A percentile compares a stretch with the other conserved stretches of the same genome.
Conservation (phyloP, 2,329 filamentous ascomycete species). For the Eutypella sp. region DNA sequence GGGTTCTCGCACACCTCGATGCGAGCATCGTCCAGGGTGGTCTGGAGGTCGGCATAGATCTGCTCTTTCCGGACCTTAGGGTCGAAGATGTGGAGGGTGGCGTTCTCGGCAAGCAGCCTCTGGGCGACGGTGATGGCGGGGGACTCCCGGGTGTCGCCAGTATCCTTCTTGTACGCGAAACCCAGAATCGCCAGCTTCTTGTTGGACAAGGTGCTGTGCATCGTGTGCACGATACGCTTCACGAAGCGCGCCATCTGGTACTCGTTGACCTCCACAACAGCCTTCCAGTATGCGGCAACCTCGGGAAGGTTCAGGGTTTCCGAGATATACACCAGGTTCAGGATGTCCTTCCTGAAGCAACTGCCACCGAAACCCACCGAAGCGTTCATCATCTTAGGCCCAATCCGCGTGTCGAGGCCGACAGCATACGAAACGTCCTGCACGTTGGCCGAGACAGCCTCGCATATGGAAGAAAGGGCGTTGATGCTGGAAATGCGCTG, state of each 20-base stretch:
- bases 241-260: slow-evolving; percentile 67
- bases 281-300: slow-evolving; percentile 70
- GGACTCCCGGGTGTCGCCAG: slow-evolving; percentile 67
- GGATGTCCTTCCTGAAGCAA: slow-evolving; percentile 78
- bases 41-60: slow-evolving; percentile 40
- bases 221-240: slow-evolving; percentile 57
- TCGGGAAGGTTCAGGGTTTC: slow-evolving; percentile 64
- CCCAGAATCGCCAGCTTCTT: slow-evolving; percentile 72
- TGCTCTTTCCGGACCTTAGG: slow-evolving; percentile 51
- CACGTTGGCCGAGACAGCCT: slow-evolving; percentile 70
- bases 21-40: slow-evolving; percentile 32
- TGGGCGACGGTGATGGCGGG: slow-evolving; percentile 65
- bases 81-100: slow-evolving; percentile 64
- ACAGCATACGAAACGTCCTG: slow-evolving; percentile 64
- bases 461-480: slow-evolving; percentile 74
- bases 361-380: slow-evolving; percentile 75
- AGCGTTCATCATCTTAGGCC: slow-evolving; percentile 67
- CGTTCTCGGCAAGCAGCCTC: slow-evolving; percentile 57
- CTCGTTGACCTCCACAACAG: slow-evolving; percentile 72
- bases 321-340: slow-evolving; percentile 68
- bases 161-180: slow-evolving; percentile 78
- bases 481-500: slow-evolving; percentile 80
- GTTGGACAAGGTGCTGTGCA: slow-evolving; percentile 63
- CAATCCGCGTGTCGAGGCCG: slow-evolving; percentile 67
- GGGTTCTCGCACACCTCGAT: slow-evolving; percentile 43